Evolutionary conservation across 1,284 basidiomycete species (phyloP).

Genomic region (Singerocomus inundabilis): DNA sequence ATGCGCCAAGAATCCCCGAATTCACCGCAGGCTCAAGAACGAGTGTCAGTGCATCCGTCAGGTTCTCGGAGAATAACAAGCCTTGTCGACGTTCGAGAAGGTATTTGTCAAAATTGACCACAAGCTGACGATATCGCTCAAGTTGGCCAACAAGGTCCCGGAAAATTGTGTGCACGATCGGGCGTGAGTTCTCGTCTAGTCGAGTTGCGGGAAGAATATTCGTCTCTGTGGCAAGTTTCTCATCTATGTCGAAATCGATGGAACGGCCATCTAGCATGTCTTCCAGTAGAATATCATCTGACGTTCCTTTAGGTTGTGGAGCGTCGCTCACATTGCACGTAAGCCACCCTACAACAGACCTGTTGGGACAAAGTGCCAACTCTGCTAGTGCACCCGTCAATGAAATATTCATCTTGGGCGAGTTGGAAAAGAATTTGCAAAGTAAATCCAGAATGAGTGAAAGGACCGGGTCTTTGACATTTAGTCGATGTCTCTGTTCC

Average conservation of each 20-base stretch:
- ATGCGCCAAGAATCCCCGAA: conserved; percentile 25
- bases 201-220: conserved; percentile 61
- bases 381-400: conserved; percentile 81
- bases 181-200: conserved; percentile 68
- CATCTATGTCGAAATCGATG: conserved; percentile 69
- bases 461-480: conserved; percentile 76
- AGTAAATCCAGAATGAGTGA: conserved; percentile 70
- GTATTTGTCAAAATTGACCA: conserved; percentile 82
- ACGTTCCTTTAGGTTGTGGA: conserved; percentile 19
- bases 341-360: conserved; percentile 88
- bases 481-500: conserved; percentile 68
- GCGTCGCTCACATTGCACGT: conserved; percentile 56
- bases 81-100: conserved; percentile 86
- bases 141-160: conserved; percentile 77
- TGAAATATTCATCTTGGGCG: conserved; percentile 85
- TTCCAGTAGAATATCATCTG: conserved; percentile 21
- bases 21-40: conserved; percentile 61
- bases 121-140: conserved; percentile 70
- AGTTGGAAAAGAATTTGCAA: conserved; percentile 79
- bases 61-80: conserved; percentile 88
- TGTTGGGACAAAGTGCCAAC: conserved; percentile 79
- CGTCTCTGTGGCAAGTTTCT: conserved; percentile 58
- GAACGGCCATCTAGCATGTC: conserved; percentile 71
- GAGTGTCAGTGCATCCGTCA: conserved; percentile 84
- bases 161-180: conserved; percentile 77